Base-by-base conservation (phyloP, 1,139 yeast species). In the Suhomyces ambrosiae region DNA sequence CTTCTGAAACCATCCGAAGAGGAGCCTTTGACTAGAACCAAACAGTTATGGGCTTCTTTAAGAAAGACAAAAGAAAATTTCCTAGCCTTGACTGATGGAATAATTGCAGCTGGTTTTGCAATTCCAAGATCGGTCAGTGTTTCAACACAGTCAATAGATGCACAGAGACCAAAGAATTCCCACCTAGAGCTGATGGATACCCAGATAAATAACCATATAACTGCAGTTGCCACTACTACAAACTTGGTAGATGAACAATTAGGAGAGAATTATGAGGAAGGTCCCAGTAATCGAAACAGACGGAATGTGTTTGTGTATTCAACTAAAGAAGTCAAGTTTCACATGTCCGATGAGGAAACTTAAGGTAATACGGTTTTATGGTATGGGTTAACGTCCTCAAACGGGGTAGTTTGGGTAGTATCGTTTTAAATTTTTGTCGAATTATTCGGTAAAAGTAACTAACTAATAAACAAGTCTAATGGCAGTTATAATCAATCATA, bases 91-190 rank as follows among this genome's bases (percentile, higher is more conserved):
- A 76, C 85, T 0, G 85, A 80, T 56, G 69, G 66, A 21, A 65
- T 78, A 11, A 76, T 80, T 43, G 79, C 80, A n/a, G 75, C 78
- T 26, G 82, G 81, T 15, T 62, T 79, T 51, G 80, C 80, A n/a
- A 73, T 76, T 12, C 81, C 82, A 0, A 50, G 81, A 30, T 73
- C 81, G 0, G 77, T 71, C 7, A 70, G 76, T 49, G 71, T 59
- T 1, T 54, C 68, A 3, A 53, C 66, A 0, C 60, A 49, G 18
- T 47, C 60, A 1, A 35, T 38, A 11, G 50, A 43, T 8, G 27
- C 25, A 2, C 33, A 31, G 10, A 31, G 37, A 9, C 44, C 39
- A 8, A 44, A 44, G 16, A 45, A 41, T 14, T 40, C 53, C 7
- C 53, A 51, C 32, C 47, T 54, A 35, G 46, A 40, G 13, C 40